Evolutionary conservation across 805 yeast genomes (phyloP), one percentile per base, ranked within the genome.

Genomic region (Candida railenensis): DNA sequence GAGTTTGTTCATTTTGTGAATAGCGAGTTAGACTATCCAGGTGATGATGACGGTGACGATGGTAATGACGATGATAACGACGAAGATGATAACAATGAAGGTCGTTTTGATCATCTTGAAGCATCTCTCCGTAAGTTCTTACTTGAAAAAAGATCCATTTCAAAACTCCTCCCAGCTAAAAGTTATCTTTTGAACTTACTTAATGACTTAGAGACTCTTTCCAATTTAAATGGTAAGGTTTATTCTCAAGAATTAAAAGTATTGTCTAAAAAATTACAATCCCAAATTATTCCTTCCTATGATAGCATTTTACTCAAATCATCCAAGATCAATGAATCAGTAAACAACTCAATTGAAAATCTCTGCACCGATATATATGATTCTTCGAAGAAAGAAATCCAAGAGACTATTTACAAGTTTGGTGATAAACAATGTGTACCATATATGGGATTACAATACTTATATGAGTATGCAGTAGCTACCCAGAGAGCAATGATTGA

Each of bases 1-100:
- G 96, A 91, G 37, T 90, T 94, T 68, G 95, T 94, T 5, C 99
- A 95, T 63, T 94, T 94, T 66, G 88, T 94, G 4, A 82, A 92
- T 22, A 82, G 92, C 0, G 74, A 75, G 1, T 12, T 11, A 4
- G 19, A 20, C 12, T 73, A 61, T 25, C 71, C 60, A 18, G 69
- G 61, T 3, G 72, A 52, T 42, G 72, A 58, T 39, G 72, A 59
- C 42, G 73, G 57, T 19, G 76, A 57, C 45, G 44, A 45, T 32
- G 57, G 53, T 12, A 49, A 53, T 47, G 71, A 63, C 46, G 70
- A 65, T 44, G 60, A 53, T 37, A 54, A 66, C 39, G 57, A 61
- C 33, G 59, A 61, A 15, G 56, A 62, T 20, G 62, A 71, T 41
- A 63, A 66, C 36, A 49, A 56, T 2, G 70, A 78, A 43, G 89